Evolutionary conservation across 2,329 filamentous ascomycete species (phyloP), one percentile per base, ranked within the genome.

Genomic region (Colletotrichum liriopes): DNA sequence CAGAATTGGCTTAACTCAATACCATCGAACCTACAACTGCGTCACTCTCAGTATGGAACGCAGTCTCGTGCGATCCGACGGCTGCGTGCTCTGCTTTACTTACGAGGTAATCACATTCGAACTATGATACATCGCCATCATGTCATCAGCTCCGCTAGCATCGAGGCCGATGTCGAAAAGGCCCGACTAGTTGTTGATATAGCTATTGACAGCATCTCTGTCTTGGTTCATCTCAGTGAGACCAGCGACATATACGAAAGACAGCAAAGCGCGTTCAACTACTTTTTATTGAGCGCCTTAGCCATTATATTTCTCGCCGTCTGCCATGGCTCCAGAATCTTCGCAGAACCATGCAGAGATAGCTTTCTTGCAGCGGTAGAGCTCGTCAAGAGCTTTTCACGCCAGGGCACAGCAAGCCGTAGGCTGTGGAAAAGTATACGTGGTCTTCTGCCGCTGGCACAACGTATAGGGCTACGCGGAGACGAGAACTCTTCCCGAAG

Each of bases 1-100:
- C 82, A 84, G 70, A 80, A 83, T 59, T 87, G 85, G 85, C 77
- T 86, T 4, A 81, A 84, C 1, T 85, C 83, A 0, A 86, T 87
- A 23, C 85, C 85, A 0, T 71, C 76, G 0, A 81, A 86, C 26
- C 77, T 87, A 0, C 78, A 77, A 43, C 74, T 84, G 1, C 79
- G 81, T 0, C 79, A 82, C 63, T 80, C 80, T 0, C 81, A 81
- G 3, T 78, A 83, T 26, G 80, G 82, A 5, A 75, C 77, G 1
- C 80, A 81, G 18, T 79, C 82, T 0, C 79, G 80, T 16, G 79
- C 82, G 0, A 76, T 82, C 1, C 83, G 83, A 61, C 82, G 83
- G 39, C 75, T 86, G 0, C 82, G 84, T 0, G 82, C 85, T 0
- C 72, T 86, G 1, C 74, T 85, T 0, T 84, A 85, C 39, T 78